Percentiles rank a stretch among this genome's conserved stretches.
phyloP scores from a whole-genome alignment of 768 basidiomycete species.

The Neoboletus magnificus region DNA sequence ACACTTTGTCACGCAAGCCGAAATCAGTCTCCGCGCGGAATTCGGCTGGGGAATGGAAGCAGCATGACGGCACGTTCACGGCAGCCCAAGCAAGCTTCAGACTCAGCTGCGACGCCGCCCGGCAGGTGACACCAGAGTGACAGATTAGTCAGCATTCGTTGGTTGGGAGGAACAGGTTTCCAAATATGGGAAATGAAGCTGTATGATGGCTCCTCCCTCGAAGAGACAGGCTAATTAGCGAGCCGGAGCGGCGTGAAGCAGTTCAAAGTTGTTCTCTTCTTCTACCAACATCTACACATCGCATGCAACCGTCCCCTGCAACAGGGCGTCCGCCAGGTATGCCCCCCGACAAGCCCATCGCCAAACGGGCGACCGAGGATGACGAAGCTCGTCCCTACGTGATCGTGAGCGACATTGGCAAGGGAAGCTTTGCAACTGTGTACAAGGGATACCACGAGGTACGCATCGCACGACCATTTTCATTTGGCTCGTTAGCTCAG shows the following conservation, averaged over 20 bases:
- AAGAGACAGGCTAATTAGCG: slow-evolving; percentile 27
- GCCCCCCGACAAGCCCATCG: slow-evolving; percentile 25
- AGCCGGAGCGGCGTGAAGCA: slow-evolving; percentile 12
- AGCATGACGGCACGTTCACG: not conserved
- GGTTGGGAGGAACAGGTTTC: slow-evolving; percentile 24
- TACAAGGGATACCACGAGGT: slow-evolving; percentile 93
- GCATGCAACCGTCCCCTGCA: slow-evolving; percentile 20
- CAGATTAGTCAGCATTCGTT: slow-evolving; percentile 20
- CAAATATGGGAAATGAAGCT: slow-evolving; percentile 20
- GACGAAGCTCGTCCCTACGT: slow-evolving; percentile 76
- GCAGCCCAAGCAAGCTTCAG: not conserved
- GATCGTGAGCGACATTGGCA: slow-evolving; percentile 72
- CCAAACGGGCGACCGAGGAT: slow-evolving; percentile 46
- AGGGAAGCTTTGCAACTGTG: slow-evolving; percentile 95
- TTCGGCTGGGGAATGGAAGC: not conserved
- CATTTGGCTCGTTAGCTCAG: not conserved
- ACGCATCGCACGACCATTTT: slow-evolving; percentile 25
- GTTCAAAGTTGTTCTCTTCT: slow-evolving; percentile 7
- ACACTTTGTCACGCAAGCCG: too few relatives aligned
- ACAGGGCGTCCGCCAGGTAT: slow-evolving; percentile 23
- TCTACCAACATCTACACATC: slow-evolving; percentile 7
- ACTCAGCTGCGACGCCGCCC: not conserved
- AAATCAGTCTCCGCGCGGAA: not conserved
- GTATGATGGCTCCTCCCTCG: slow-evolving; percentile 17
- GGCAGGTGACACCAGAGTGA: not conserved